phyloP scores from a whole-genome alignment of 495 filamentous ascomycete species.

The Daldinia bambusicola region DNA sequence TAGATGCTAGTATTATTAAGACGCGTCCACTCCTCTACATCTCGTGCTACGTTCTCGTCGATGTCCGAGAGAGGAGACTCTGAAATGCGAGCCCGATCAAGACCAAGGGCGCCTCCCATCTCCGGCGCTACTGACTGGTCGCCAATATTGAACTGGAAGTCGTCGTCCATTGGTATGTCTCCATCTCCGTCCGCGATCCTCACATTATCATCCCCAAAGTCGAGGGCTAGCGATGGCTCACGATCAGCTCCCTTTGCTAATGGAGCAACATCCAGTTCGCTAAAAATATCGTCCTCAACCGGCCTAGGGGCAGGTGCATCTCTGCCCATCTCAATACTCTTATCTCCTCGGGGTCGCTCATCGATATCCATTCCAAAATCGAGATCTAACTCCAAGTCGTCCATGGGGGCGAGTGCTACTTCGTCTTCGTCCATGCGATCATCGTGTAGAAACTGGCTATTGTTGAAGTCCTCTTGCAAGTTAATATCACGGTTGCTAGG shows the following conservation, averaged over 20 bases:
- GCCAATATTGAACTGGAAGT: conserved; percentile 61
- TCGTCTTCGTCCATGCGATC: conserved; percentile 66
- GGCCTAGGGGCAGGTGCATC: conserved; percentile 73
- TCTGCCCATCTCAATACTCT: conserved; percentile 86
- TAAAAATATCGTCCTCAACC: conserved; percentile 77
- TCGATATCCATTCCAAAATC: conserved; percentile 69
- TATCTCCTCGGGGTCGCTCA: conserved; percentile 58
- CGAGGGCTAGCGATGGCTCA: conserved; percentile 58
- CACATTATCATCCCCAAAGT: conserved; percentile 62
- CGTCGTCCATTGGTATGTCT: conserved; percentile 71
- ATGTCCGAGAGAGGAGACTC: conserved; percentile 77
- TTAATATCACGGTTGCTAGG: conserved; percentile 73
- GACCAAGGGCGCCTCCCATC: conserved; percentile 52
- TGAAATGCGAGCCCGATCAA: conserved; percentile 67
- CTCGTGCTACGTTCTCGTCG: conserved; percentile 64
- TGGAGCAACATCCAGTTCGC: conserved; percentile 66
- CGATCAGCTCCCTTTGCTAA: conserved; percentile 58
- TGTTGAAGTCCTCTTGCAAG: conserved; percentile 66
- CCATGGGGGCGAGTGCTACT: conserved; percentile 61
- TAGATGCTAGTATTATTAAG: conserved; percentile 63
- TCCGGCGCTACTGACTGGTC: conserved; percentile 60
- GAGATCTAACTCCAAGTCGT: conserved; percentile 65
- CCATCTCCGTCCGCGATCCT: conserved; percentile 68
- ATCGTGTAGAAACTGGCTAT: conserved; percentile 76
- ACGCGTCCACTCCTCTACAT: conserved; percentile 65